Conservation (phyloP, 257 asterid species). For the Fraxinus excelsior region DNA sequence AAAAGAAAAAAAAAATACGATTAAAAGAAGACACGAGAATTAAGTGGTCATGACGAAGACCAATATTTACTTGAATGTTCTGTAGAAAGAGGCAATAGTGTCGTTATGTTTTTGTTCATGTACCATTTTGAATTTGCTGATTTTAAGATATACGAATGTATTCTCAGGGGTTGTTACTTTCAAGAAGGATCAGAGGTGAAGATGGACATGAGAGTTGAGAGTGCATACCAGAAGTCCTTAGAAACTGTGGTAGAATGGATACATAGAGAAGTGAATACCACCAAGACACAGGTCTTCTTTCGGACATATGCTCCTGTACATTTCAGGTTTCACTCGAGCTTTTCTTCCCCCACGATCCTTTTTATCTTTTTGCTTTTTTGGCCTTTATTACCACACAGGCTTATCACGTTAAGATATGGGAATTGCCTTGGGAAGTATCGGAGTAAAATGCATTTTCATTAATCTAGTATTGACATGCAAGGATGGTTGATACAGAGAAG, state of each 20-base stretch:
- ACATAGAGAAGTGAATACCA: slow-evolving; percentile 51
- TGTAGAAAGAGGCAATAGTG: neutral
- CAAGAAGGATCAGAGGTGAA: slow-evolving; percentile 78
- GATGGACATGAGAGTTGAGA: slow-evolving; percentile 66
- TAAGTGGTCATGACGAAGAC: neutral
- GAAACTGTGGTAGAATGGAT: slow-evolving; percentile 73
- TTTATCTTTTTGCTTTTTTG: neutral
- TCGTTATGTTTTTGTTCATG: neutral
- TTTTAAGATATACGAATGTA: slow-evolving; percentile 17
- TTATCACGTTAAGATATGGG: neutral
- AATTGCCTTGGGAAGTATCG: neutral
- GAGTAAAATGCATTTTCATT: neutral
- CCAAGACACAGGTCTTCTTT: slow-evolving; percentile 75
- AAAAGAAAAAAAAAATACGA: too few relatives aligned
- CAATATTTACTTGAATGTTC: neutral
- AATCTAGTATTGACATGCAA: too few relatives aligned
- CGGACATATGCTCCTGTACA: slow-evolving; percentile 91
- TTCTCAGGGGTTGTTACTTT: slow-evolving; percentile 84
- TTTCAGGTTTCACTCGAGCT: slow-evolving; percentile 54
- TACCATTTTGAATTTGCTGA: slow-evolving; percentile 17
- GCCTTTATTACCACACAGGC: neutral
- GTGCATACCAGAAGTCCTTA: slow-evolving; percentile 64
- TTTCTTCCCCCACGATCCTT: neutral
- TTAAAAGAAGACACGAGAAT: neutral
- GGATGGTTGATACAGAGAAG: too few relatives aligned